These are phyloP conservation scores for Rhizopus stolonifer DNA, from an alignment of 371 early-diverging fungal species.

Conservation along the genomic window DNA sequence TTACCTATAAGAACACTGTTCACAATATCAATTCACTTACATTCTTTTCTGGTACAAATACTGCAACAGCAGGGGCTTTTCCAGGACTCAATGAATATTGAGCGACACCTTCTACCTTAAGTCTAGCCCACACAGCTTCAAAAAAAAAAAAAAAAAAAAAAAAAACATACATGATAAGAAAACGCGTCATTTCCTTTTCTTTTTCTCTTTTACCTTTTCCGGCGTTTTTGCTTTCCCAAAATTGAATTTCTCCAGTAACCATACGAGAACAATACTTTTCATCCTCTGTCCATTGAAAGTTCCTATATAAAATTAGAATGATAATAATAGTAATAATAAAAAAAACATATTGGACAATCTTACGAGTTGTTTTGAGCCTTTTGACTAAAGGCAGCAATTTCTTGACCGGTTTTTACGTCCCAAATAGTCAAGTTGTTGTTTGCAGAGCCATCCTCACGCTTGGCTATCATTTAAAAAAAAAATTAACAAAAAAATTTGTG, in stretches of 20 bases:
- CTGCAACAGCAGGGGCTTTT: constrained; percentile 77
- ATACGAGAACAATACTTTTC: constrained; percentile 86
- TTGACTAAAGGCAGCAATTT: constrained; percentile 76
- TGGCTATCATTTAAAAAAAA: constrained; percentile 50
- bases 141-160: background rate
- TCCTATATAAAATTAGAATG: constrained; percentile 43
- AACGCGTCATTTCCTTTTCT: background rate
- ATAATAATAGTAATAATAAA: too few species aligned
- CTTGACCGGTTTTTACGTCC: constrained; percentile 71
- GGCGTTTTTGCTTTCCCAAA: constrained; percentile 75
- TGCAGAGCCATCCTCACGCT: constrained; percentile 67
- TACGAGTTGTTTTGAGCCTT: constrained; percentile 74
- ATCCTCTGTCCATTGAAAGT: constrained; percentile 92
- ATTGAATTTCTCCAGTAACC: constrained; percentile 86
- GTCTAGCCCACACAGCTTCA: constrained; percentile 50
- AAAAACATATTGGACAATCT: too few species aligned
- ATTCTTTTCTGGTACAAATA: constrained; percentile 86
- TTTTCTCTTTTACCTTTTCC: constrained; percentile 46
- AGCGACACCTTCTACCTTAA: constrained; percentile 78
- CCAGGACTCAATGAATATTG: constrained; percentile 91
- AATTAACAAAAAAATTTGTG: background rate
- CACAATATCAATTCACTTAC: constrained; percentile 16
- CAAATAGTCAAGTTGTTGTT: constrained; percentile 79
- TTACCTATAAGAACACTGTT: background rate
- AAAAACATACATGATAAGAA: background rate